These are phyloP conservation scores for Venturiaceae sp. DNA, from an alignment of 2,329 filamentous ascomycete species.

Conservation along the genomic window DNA sequence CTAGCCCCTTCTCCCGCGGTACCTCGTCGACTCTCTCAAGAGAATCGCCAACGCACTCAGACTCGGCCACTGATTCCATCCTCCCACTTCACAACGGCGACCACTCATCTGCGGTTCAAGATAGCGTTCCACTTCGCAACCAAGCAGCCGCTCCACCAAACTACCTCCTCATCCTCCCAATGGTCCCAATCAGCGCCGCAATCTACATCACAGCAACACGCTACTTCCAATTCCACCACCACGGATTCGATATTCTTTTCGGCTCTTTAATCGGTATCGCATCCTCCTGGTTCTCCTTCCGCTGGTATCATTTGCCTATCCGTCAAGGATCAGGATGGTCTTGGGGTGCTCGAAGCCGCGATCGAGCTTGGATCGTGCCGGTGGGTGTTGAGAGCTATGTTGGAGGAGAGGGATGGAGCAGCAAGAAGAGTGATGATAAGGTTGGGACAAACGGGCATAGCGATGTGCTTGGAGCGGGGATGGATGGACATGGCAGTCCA, in stretches of 20 bases:
- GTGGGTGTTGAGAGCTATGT: constrained; percentile 44
- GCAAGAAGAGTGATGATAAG: constrained; percentile 10
- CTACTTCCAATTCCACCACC: constrained; percentile 82
- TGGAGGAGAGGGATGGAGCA: constrained; percentile 34
- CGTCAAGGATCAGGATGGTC: constrained; percentile 75
- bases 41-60: constrained; percentile 11
- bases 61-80: background rate
- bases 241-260: constrained; percentile 84
- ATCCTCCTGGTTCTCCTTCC: constrained; percentile 65
- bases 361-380: constrained; percentile 70
- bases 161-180: constrained; percentile 61
- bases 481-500: background rate
- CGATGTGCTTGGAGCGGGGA: background rate
- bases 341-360: constrained; percentile 67
- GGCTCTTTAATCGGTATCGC: constrained; percentile 71
- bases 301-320: constrained; percentile 79
- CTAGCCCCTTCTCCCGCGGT: constrained; percentile 34
- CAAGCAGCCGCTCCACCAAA: constrained; percentile 75
- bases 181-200: constrained; percentile 63
- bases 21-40: constrained; percentile 9
- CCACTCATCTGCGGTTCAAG: background rate
- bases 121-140: constrained; percentile 46
- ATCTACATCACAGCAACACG: constrained; percentile 78
- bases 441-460: constrained; percentile 8
- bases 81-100: background rate